These are phyloP conservation scores for Pleodorina starrii DNA, from an alignment of 139 green algal genomes.

Conservation along the genomic window DNA sequence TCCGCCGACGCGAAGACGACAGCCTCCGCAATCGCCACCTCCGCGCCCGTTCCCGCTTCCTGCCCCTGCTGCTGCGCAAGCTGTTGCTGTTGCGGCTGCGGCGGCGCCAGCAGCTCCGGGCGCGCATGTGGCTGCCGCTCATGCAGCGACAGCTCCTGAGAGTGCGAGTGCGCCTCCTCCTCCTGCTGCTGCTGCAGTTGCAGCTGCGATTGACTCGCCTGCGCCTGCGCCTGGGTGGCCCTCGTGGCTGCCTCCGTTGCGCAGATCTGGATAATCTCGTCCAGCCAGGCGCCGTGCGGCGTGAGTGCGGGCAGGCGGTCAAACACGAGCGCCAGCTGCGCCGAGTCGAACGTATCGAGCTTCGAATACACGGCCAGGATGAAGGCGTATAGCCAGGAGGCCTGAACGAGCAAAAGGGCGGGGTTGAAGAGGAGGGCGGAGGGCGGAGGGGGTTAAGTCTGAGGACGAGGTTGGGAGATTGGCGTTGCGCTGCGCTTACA, in stretches of 20 bases:
- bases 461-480: no score
- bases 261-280: constrained; percentile 67
- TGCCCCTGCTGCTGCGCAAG: no score
- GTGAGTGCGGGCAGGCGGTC: constrained; percentile 61
- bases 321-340: constrained; percentile 64
- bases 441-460: no score
- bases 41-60: no score
- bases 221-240: not conserved
- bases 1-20: no score
- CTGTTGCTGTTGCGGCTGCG: no score
- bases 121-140: not conserved
- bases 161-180: not conserved
- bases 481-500: no score
- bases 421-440: no score
- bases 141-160: not conserved
- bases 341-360: constrained; percentile 59
- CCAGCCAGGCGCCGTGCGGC: constrained; percentile 58
- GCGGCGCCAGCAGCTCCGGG: no score
- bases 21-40: no score
- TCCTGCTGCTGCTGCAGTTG: constrained; percentile 3
- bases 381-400: constrained; percentile 71
- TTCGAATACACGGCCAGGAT: constrained; percentile 59
- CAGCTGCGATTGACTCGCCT: not conserved
- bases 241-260: constrained; percentile 35
- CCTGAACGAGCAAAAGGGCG: not conserved